Conservation (phyloP, 352 stramenopile genomes). For the Phytophthora pistaciae region DNA sequence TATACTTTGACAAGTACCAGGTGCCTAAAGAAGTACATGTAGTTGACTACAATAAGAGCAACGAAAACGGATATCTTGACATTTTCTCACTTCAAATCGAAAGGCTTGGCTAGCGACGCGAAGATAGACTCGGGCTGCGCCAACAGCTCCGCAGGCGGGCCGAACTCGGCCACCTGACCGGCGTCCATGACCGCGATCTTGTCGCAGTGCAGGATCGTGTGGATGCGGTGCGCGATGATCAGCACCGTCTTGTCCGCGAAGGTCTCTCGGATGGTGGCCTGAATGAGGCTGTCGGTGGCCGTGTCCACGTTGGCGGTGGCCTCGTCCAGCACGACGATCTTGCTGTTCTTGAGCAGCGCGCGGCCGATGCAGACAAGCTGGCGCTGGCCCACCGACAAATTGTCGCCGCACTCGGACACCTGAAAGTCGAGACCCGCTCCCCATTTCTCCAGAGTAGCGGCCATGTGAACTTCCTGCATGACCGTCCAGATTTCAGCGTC, state of each 20-base stretch:
- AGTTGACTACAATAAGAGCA: too few relatives aligned
- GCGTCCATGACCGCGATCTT: conserved; percentile 35
- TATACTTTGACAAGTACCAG: too few relatives aligned
- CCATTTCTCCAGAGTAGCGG: conserved; percentile 72
- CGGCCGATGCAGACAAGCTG: conserved; percentile 96
- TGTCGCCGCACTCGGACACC: conserved; percentile 87
- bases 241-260: conserved; percentile 91
- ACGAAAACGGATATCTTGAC: too few relatives aligned
- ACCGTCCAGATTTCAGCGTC: conserved; percentile 73
- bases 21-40: too few relatives aligned
- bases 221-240: conserved; percentile 35
- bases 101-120: background rate
- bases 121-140: background rate
- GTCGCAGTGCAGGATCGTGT: conserved; percentile 32
- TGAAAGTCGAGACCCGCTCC: conserved; percentile 23
- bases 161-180: conserved; percentile 90
- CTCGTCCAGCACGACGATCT: conserved; percentile 52
- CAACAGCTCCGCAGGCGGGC: conserved; percentile 81
- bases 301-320: conserved; percentile 54
- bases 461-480: conserved; percentile 60
- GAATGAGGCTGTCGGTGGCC: conserved; percentile 39
- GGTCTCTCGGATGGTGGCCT: conserved; percentile 85
- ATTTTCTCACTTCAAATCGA: too few relatives aligned
- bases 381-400: conserved; percentile 62
- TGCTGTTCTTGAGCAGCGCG: conserved; percentile 91